Evolutionary conservation across 371 early-diverging fungal species (phyloP), one percentile per base, ranked within the genome.

Genomic region (Apophysomyces variabilis): DNA sequence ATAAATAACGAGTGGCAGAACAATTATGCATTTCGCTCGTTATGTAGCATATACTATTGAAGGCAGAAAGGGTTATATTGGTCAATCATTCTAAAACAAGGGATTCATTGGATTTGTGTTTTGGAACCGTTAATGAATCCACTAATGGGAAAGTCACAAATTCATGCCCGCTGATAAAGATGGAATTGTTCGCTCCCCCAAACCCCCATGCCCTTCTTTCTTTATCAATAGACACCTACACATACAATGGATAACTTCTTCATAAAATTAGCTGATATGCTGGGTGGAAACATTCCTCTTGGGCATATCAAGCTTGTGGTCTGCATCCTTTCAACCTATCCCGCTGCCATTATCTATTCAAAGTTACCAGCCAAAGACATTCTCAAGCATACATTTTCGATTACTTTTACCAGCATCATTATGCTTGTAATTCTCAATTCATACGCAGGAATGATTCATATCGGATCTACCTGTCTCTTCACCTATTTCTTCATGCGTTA

Each of bases 331-430:
- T 71, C 80, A 21, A 71, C 87, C 18, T 89, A 89, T 71, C 82
- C 82, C 9, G 75, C 75, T 56, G 87, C 87, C 35, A 67, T 83
- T 54, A 38, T 85, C 16, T 89, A 88, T 75, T 80, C 80, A 16
- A 76, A 66, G 21, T 66, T 89, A 16, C 92, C 85, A 41, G 72
- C 66, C 62, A 78, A 75, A 64, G 70, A 79, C 45, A 65, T 71
- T 7, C 47, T 82, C n/a, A 90, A 89, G 58, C 95, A 96, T 73
- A 11, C 87, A 12, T 93, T 85, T 68, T 93, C 93, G 3, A 85
- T 94, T 57, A 38, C 80, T 5, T 77, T 84, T 37, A 87, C 92
- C 0, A 69, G 84, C 14, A 73, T 88, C 37, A 75, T 92, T 5
- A 87, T 90, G 68, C 71, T 89, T 8, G 68, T 66, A 5, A 68